Evolutionary conservation across 257 asterid species (phyloP), one percentile per base, ranked within the genome.

Genomic region (Primulina huaijiensis): DNA sequence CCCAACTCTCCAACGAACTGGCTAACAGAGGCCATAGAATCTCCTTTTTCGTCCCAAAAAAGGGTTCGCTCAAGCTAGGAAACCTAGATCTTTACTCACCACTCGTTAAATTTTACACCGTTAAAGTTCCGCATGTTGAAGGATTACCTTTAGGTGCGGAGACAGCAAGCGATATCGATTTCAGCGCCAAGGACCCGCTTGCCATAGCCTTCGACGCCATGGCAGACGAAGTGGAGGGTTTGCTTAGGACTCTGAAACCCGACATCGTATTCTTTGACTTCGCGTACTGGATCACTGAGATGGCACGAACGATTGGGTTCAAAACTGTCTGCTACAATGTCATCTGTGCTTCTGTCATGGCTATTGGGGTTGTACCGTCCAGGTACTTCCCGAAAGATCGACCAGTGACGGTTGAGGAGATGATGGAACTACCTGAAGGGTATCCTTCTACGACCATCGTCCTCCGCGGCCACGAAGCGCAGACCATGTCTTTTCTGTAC

Each of bases 261-360:
- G 72, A 76, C 56, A 40, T 70, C 27, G 66, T 76, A 1, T 53
- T 76, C 56, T 76, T 64, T 31, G 80, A 75, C 70, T 71, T 71
- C n/a, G 59, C 80, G 2, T 56, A 71, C 31, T 76, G 80, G 80
- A 2, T 76, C n/a, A 76, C 76, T 7, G 11, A 10, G 2, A 1
- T 63, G 53, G 55, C 68, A 3, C 19, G 19, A 4, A 29, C 29
- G 40, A 29, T 60, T 12, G 65, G 65, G n/a, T 60, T 60, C 38
- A 60, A 60, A 29, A 60, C 65, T 2, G 37, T 60, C 8, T 60
- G 35, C 4, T 60, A 27, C 37, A 27, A 60, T 6, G 35, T 60
- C 5, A 29, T 57, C 1, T 62, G 67, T 12, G 73, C 81, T 14
- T 76, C 79, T n/a, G 4, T 58, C 16, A 23, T 76, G 4, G 69